Evolutionary conservation across 495 filamentous ascomycete species (phyloP).

Genomic region (Rhizodiscina lignyota): DNA sequence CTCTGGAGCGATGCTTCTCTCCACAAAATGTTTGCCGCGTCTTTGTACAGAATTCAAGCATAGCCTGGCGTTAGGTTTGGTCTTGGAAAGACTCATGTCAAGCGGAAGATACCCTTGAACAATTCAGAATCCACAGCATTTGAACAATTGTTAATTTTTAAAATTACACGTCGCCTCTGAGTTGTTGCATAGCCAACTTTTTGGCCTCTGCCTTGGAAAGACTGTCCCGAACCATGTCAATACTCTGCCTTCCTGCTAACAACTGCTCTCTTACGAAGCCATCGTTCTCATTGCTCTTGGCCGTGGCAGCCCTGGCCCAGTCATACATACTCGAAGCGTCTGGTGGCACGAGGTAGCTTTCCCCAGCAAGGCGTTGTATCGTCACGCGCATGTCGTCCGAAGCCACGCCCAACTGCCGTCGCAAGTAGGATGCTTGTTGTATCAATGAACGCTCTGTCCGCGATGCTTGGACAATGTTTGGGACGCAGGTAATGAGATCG

Average conservation of each 20-base stretch:
- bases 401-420: background rate
- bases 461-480: constrained; percentile 3
- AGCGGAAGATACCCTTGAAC: background rate
- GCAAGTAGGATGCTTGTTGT: constrained; percentile 5
- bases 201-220: background rate
- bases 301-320: background rate
- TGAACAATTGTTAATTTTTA: background rate
- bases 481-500: constrained; percentile 6
- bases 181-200: background rate
- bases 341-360: background rate
- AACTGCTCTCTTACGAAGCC: background rate
- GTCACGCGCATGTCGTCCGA: background rate
- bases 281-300: background rate
- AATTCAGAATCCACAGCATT: background rate
- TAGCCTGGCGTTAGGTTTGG: too few species aligned
- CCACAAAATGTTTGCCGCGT: background rate
- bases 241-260: background rate
- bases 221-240: background rate
- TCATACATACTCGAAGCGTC: background rate
- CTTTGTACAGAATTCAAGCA: too few species aligned
- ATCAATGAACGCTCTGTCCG: constrained; percentile 4
- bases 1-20: background rate
- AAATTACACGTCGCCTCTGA: background rate
- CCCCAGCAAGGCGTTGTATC: background rate
- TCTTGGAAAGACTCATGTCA: too few species aligned